phyloP scores from a whole-genome alignment of 2,329 filamentous ascomycete species.

The Penicillium brasilianum region DNA sequence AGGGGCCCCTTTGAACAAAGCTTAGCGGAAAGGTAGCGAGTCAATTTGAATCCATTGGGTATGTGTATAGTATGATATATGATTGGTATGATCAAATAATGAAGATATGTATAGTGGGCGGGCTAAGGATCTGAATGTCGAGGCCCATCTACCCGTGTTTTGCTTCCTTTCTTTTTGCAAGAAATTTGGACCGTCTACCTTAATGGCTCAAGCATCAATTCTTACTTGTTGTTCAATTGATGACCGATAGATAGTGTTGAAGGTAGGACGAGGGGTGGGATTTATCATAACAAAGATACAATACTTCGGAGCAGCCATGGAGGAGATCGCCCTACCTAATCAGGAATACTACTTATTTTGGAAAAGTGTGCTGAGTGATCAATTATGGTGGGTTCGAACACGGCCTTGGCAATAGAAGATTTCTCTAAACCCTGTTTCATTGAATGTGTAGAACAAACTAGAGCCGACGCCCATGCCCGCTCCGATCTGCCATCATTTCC shows the following conservation, averaged over 20 bases:
- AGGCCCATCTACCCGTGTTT: too few relatives aligned
- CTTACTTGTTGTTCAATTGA: too few relatives aligned
- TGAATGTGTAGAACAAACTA: neutral
- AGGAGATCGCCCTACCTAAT: neutral
- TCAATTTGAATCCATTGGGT: too few relatives aligned
- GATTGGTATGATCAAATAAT: too few relatives aligned
- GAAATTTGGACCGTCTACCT: neutral
- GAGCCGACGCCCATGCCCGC: neutral
- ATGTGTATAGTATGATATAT: too few relatives aligned
- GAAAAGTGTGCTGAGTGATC: neutral
- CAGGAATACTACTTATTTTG: neutral
- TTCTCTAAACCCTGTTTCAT: neutral
- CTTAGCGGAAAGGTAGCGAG: neutral
- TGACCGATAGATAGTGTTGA: too few relatives aligned
- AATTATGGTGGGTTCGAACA: neutral
- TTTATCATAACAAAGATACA: too few relatives aligned
- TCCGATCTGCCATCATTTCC: neutral
- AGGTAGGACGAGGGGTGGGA: too few relatives aligned
- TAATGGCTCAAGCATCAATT: too few relatives aligned
- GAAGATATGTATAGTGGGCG: too few relatives aligned
- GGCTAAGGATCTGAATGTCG: too few relatives aligned
- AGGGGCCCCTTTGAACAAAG: neutral
- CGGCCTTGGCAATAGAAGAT: neutral
- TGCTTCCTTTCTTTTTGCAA: too few relatives aligned
- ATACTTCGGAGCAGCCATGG: neutral